A percentile compares a stretch with the other conserved stretches of the same genome.
These are phyloP conservation scores for Sporisorium scitamineum DNA, from an alignment of 1,284 basidiomycete genomes.

Conservation along the genomic window DNA sequence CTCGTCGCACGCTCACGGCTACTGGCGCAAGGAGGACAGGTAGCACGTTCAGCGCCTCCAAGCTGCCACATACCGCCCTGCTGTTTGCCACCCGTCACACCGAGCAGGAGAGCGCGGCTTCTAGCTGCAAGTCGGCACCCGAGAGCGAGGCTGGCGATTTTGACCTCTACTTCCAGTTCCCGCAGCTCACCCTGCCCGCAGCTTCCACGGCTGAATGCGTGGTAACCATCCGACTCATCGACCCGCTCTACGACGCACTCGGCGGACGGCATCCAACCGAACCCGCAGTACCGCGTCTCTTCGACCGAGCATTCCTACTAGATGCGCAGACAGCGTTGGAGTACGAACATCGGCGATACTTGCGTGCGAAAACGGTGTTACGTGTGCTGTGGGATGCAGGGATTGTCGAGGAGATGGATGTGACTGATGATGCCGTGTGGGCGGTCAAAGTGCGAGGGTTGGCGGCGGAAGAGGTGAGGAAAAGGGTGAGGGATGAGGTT, in stretches of 20 bases:
- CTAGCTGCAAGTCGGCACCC: not conserved
- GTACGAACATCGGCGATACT: slow-evolving; percentile 34
- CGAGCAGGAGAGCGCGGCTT: not conserved
- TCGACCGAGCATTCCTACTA: slow-evolving; percentile 26
- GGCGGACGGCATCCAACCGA: slow-evolving; percentile 15
- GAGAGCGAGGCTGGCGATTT: not conserved
- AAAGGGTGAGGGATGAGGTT: not conserved
- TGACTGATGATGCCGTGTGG: slow-evolving; percentile 13
- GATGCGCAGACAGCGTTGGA: slow-evolving; percentile 23
- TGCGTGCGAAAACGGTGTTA: slow-evolving; percentile 30
- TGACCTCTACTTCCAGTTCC: slow-evolving; percentile 26
- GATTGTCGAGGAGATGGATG: slow-evolving; percentile 10
- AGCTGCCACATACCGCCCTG: slow-evolving; percentile 16
- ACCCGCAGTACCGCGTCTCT: slow-evolving; percentile 10
- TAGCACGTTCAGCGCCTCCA: slow-evolving; percentile 4
- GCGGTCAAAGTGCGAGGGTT: not conserved
- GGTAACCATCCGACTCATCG: slow-evolving; percentile 29
- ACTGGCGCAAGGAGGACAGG: slow-evolving; percentile 15
- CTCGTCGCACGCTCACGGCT: not conserved
- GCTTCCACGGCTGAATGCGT: not conserved
- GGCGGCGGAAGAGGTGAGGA: not conserved
- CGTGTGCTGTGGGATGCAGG: slow-evolving; percentile 19
- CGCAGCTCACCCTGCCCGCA: slow-evolving; percentile 3
- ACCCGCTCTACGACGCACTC: slow-evolving; percentile 23
- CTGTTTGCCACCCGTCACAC: not conserved